Evolutionary conservation across 1,284 basidiomycete genomes (phyloP).

Genomic region (Tilletia setariae): DNA sequence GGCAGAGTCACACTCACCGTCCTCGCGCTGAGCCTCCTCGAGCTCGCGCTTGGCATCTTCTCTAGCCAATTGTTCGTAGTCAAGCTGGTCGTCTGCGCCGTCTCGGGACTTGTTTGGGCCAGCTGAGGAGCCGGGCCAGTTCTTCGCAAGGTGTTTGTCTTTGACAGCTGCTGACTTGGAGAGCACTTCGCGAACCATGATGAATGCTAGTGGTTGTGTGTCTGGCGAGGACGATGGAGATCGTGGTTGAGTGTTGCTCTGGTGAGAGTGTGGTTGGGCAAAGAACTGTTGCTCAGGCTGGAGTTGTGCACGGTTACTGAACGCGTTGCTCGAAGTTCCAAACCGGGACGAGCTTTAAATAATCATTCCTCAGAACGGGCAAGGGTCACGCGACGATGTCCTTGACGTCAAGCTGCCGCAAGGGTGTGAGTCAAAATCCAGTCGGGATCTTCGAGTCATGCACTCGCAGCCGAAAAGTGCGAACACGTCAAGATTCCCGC

Average conservation of each 20-base stretch:
- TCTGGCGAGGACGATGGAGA: background rate
- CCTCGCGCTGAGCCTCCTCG: constrained; percentile 4
- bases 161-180: background rate
- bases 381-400: background rate
- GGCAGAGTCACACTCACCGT: constrained; percentile 12
- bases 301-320: background rate
- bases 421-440: too few relatives aligned
- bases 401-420: background rate
- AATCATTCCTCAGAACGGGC: too few relatives aligned
- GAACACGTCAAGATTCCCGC: too few relatives aligned
- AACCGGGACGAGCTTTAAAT: background rate
- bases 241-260: background rate
- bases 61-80: background rate
- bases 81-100: background rate
- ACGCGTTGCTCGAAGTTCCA: background rate
- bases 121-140: constrained; percentile 12
- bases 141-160: constrained; percentile 1
- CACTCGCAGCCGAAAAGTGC: too few relatives aligned
- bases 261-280: background rate
- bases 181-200: constrained; percentile 2
- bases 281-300: background rate
- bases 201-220: background rate
- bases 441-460: too few relatives aligned
- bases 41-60: constrained; percentile 2
- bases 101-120: constrained; percentile 4